Base-by-base conservation (phyloP, 2,329 filamentous ascomycete genomes). In the Aspergillus amoenus region DNA sequence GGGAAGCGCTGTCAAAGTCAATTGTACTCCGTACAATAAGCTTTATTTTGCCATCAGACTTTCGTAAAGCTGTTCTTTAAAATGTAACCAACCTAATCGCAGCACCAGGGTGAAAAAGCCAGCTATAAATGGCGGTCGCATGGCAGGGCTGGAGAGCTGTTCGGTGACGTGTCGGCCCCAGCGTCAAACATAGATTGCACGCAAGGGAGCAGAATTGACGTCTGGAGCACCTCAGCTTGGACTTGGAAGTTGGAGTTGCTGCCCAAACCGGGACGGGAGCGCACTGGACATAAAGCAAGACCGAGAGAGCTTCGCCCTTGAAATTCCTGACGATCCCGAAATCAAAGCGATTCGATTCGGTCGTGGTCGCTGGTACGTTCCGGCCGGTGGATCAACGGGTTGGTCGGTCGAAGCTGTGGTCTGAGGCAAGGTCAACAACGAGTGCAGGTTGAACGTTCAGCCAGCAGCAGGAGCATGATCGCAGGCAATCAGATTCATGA, bases 111-210 rank as follows among this genome's bases (percentile, higher is more conserved):
- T 37, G 34, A 13, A n/a, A 2, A 37, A 13, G 12, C 34, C 15
- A 37, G 34, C 34, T 37, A n/a, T 17, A 34, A 18, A 22, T 52
- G 49, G 49, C 49, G 40, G 40, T 52, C 27, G 49, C 48, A 18
- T 37, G 24, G 24, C 24, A 24, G 24, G 24, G 24, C 24, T 24
- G 7, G 30, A 40, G 17, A 49, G 9, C 18, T 21, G 22, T 37
- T 45, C 42, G 42, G 30, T 53, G 50, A 53, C 50, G 50, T 53
- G 50, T 53, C 50, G 50, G 50, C 27, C 42, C 41, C 50, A 53
- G 42, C 43, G 42, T 40, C 30, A 13, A 30, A 37, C 40, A 15
- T 46, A 21, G 22, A 42, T 51, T 32, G 22, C 37, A 37, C 22
- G 27, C 27, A 30, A 30, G 27, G 27, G 27, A 30, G n/a, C 40